Base-by-base conservation (phyloP, 2,329 filamentous ascomycete genomes). In the Emericellopsis atlantica region DNA sequence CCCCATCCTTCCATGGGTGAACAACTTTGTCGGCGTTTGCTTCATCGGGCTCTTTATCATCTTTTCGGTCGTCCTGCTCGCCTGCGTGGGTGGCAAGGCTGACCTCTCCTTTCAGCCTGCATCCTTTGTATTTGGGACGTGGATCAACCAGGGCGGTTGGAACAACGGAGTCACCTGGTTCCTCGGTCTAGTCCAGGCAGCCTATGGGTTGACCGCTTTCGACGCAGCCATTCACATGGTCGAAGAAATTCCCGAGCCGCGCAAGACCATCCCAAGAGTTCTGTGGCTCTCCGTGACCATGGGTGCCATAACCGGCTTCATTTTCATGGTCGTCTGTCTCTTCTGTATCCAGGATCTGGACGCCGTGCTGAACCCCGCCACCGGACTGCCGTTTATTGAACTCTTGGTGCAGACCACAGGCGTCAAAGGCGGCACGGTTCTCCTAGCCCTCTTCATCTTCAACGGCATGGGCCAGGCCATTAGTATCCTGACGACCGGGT, bases 201-300 rank as follows among this genome's bases (percentile, higher is more conserved):
- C 67, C 0, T 70, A 70, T 39, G 67, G 66, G 3, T 51, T 71
- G 16, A 71, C 67, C 0, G 67, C 67, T 2, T 70, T 70, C 45
- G 67, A 71, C 47, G 65, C 66, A 1, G 66, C 67, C 18, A 66
- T 71, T 32, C 68, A 71, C 45, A 62, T 71, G 57, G 61, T 65
- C 4, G 67, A 70, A 43, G 67, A 70, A 47, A 62, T 70, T 4
- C 65, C 66, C 0, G 51, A 57, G 6, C 66, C 67, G 5, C 53
- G 64, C 5, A 61, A 51, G 29, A 68, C 65, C 38, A 62, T 61
- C 0, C 67, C 67, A 0, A 52, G 53, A 15, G 59, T 65, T 2
- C 66, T 69, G 24, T 69, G 61, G 58, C 57, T 69, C 15, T 61
- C 66, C 0, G 65, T 70, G 2, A 39, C 59, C 6, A 54, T 60